Evolutionary conservation across 2,329 filamentous ascomycete species (phyloP).

Genomic region (Venturia effusa): DNA sequence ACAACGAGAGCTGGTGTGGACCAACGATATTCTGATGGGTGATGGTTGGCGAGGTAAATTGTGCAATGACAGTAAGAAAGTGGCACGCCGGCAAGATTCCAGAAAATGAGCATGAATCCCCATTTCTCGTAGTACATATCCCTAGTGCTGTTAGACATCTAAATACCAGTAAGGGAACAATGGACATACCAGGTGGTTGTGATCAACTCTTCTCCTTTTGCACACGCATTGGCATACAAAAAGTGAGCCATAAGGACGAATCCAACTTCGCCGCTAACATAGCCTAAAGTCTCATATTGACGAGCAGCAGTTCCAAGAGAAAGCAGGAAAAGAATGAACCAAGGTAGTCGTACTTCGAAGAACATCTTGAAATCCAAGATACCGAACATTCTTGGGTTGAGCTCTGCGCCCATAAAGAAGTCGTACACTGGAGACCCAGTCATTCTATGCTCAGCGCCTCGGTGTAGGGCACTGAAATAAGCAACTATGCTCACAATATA

Average conservation of each 20-base stretch:
- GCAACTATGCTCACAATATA: slow-evolving; percentile 74
- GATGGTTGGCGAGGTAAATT: slow-evolving; percentile 76
- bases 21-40: slow-evolving; percentile 67
- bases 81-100: slow-evolving; percentile 87
- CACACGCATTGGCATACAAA: slow-evolving; percentile 84
- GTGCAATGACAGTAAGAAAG: slow-evolving; percentile 91
- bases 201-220: slow-evolving; percentile 86
- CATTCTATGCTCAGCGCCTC: slow-evolving; percentile 86
- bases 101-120: slow-evolving; percentile 97
- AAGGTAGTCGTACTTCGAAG: slow-evolving; percentile 83
- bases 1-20: slow-evolving; percentile 54
- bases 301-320: slow-evolving; percentile 65
- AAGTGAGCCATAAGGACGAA: slow-evolving; percentile 86
- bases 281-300: slow-evolving; percentile 77
- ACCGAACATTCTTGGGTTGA: slow-evolving; percentile 77
- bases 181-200: slow-evolving; percentile 61
- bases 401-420: slow-evolving; percentile 83
- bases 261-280: slow-evolving; percentile 71
- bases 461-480: slow-evolving; percentile 71
- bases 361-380: slow-evolving; percentile 92
- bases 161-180: neutral
- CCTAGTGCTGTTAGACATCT: slow-evolving; percentile 29
- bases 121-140: slow-evolving; percentile 97
- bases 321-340: slow-evolving; percentile 79
- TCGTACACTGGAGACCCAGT: slow-evolving; percentile 72